Conservation (phyloP, 176 grass and related monocot genomes). For the Carex kokanica region DNA sequence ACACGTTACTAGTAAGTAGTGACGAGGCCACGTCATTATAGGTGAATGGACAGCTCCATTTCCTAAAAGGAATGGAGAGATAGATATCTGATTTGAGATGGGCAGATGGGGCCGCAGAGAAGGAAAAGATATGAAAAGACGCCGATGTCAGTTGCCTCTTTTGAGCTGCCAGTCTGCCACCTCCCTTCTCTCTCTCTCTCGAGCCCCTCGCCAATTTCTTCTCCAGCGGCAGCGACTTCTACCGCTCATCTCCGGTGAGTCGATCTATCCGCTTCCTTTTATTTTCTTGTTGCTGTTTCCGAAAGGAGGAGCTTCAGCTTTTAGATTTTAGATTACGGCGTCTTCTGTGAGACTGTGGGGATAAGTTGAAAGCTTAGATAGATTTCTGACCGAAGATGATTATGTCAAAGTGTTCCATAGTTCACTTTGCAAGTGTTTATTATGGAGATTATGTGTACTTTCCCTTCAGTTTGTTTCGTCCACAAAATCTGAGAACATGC, state of each 20-base stretch:
- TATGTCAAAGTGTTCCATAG: neutral
- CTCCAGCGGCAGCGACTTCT: neutral
- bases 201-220: conserved; percentile 23
- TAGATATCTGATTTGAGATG: neutral
- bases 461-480: no score
- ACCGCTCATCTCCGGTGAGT: neutral
- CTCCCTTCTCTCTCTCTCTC: neutral
- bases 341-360: neutral
- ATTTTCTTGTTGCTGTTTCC: no score
- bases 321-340: neutral
- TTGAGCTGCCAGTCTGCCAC: neutral
- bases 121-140: conserved; percentile 33
- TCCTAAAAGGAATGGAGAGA: neutral
- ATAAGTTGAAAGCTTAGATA: neutral
- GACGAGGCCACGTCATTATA: no score
- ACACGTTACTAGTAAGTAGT: no score
- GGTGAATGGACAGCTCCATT: neutral
- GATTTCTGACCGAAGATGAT: neutral
- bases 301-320: neutral
- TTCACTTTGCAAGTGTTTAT: neutral
- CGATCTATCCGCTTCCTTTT: neutral
- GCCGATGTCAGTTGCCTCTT: conserved; percentile 13
- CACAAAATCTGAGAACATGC: neutral
- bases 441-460: neutral
- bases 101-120: conserved; percentile 11